Percentiles rank a stretch among this genome's conserved stretches.
Evolutionary conservation across 371 early-diverging fungal genomes (phyloP).

Genomic region (Apophysomyces variabilis): DNA sequence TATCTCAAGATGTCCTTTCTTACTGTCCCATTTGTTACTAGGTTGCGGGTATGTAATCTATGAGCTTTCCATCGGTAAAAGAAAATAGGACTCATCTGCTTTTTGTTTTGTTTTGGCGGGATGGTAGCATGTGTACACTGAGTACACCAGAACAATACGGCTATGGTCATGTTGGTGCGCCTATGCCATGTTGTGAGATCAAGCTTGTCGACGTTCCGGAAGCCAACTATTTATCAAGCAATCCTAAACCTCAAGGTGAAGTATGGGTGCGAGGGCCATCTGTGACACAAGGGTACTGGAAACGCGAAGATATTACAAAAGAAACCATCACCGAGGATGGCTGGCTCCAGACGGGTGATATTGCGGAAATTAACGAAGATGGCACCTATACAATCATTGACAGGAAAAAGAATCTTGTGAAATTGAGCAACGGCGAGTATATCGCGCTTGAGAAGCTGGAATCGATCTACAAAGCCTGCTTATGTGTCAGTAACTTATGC

Average conservation of each 20-base stretch:
- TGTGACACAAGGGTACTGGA: conserved; percentile 68
- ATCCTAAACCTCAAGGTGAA: conserved; percentile 81
- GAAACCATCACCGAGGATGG: conserved; percentile 74
- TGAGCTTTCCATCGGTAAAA: neutral
- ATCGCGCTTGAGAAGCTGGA: conserved; percentile 97
- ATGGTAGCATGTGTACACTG: conserved; percentile 55
- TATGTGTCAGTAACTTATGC: conserved; percentile 78
- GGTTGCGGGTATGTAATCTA: conserved; percentile 7
- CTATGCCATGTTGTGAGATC: conserved; percentile 76
- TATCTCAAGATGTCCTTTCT: neutral
- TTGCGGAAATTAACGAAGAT: conserved; percentile 72
- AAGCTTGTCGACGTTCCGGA: conserved; percentile 88
- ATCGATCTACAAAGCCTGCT: conserved; percentile 78
- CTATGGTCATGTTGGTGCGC: conserved; percentile 77
- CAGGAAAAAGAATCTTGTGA: conserved; percentile 81
- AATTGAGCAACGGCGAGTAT: conserved; percentile 89
- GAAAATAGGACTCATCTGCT: too few relatives aligned
- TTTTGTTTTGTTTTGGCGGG: conserved; percentile 4
- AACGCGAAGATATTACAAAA: conserved; percentile 68
- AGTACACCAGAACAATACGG: conserved; percentile 55
- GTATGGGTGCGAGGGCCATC: conserved; percentile 80
- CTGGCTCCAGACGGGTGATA: conserved; percentile 92
- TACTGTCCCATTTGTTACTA: neutral
- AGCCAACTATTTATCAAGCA: conserved; percentile 69
- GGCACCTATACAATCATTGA: conserved; percentile 73